phyloP scores from a whole-genome alignment of 768 basidiomycete species.

The Amanita exitialis region DNA sequence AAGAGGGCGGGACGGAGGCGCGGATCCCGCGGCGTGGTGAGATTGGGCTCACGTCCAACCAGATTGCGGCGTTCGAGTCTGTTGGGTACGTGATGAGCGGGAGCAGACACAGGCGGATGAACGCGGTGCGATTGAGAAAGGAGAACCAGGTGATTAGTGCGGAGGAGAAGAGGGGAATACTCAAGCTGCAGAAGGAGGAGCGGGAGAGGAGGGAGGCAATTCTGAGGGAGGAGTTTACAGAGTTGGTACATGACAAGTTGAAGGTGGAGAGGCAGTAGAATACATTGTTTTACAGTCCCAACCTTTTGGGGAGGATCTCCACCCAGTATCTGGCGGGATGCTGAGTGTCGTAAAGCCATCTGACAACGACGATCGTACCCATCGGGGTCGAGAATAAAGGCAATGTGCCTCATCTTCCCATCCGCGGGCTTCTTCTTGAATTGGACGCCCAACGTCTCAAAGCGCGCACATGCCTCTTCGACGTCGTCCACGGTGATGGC shows the following conservation, averaged over 20 bases:
- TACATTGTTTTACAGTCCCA: no score
- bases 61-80: slow-evolving; percentile 80
- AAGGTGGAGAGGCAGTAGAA: slow-evolving; percentile 25
- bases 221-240: slow-evolving; percentile 82
- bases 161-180: slow-evolving; percentile 93
- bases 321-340: slow-evolving; percentile 13
- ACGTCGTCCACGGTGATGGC: slow-evolving; percentile 80
- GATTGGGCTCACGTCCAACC: slow-evolving; percentile 82
- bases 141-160: slow-evolving; percentile 99
- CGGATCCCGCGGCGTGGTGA: slow-evolving; percentile 99
- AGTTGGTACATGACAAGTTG: slow-evolving; percentile 69
- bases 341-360: not conserved
- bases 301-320: slow-evolving; percentile 8
- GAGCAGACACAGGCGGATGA: slow-evolving; percentile 91
- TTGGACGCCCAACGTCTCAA: slow-evolving; percentile 67
- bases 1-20: slow-evolving; percentile 59
- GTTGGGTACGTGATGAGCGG: slow-evolving; percentile 99
- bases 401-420: slow-evolving; percentile 79
- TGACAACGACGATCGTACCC: slow-evolving; percentile 35
- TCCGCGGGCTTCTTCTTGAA: slow-evolving; percentile 87
- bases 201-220: slow-evolving; percentile 84
- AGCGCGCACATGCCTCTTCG: slow-evolving; percentile 71
- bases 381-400: slow-evolving; percentile 81
- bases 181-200: slow-evolving; percentile 94
- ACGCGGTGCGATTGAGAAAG: slow-evolving; percentile 96